phyloP scores from a whole-genome alignment of 768 basidiomycete species.

The Clitopilus hobsonii region DNA sequence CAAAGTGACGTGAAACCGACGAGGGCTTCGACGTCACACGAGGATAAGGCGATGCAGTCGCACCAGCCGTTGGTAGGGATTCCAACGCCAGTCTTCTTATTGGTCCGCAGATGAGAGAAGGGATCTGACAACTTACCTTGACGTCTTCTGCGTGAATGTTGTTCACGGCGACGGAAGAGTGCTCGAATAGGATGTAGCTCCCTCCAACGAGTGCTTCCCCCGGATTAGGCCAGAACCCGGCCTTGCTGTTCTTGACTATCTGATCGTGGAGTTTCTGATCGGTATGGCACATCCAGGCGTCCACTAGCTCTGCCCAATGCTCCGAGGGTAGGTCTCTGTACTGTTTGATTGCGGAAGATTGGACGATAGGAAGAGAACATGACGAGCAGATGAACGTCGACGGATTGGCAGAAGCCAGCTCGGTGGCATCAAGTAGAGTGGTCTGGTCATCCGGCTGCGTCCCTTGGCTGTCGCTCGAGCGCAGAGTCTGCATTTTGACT shows the following conservation, averaged over 20 bases:
- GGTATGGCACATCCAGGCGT: conserved; percentile 97
- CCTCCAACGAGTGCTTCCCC: conserved; percentile 84
- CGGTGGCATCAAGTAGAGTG: conserved; percentile 66
- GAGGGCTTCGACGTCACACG: conserved; percentile 44
- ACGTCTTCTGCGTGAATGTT: conserved; percentile 44
- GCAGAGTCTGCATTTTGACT: conserved; percentile 53
- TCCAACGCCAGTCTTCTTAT: conserved; percentile 92
- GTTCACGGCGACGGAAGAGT: conserved; percentile 44
- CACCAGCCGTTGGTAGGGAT: conserved; percentile 55
- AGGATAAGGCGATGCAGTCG: neutral
- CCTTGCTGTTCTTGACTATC: conserved; percentile 48
- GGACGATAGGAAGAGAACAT: conserved; percentile 74
- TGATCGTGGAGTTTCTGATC: conserved; percentile 81
- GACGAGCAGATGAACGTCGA: conserved; percentile 72
- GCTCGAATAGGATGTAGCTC: conserved; percentile 80
- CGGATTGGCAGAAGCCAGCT: conserved; percentile 50
- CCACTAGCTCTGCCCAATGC: conserved; percentile 95
- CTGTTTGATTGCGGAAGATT: conserved; percentile 38
- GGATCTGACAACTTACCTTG: conserved; percentile 45
- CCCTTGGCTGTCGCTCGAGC: conserved; percentile 11
- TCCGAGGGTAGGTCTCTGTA: conserved; percentile 92
- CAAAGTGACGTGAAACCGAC: conserved; percentile 40
- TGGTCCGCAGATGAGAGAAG: conserved; percentile 45
- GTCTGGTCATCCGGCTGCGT: conserved; percentile 17
- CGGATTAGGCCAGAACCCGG: conserved; percentile 75